Evolutionary conservation across 176 grass and related monocot genomes (phyloP), one percentile per base, ranked within the genome.

Genomic region (Pharus latifolius): DNA sequence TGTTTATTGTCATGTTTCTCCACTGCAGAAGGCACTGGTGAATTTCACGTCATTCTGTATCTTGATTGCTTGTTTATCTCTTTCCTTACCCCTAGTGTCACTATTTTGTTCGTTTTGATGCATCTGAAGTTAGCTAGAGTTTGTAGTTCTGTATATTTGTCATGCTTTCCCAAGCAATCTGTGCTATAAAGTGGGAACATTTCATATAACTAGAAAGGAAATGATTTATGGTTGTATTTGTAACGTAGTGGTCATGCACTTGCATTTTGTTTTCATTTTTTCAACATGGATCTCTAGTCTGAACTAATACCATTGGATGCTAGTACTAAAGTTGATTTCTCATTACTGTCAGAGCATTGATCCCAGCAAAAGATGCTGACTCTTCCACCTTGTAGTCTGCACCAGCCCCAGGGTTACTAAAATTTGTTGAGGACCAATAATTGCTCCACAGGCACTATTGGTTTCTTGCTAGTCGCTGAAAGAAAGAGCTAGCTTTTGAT

Each of bases 1-100:
- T 77, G 67, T 99, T 55, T 99, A 90, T 75, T 99, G 96, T 49
- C 96, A 90, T 69, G 96, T 99, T 86, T 99, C 96, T 86, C 96
- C 96, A 24, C 55, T 99, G 62, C 96, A 99, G 61, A 99, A 99
- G 79, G 96, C 96, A 68, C 96, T 94, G 87, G 96, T 99, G 88
- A 68, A 70, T 24, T 72, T 47, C 7, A 65, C 77, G 65, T 57
- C 74, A 46, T 79, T 6, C 7, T 63, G 22, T 62, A 43, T 38
- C 25, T 27, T 74, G 33, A 9, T 63, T 65, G 54, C 19, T 41
- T 53, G 24, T 74, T 46, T 42, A 74, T 51, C 3, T 7, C 25
- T 37, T 72, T 16, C 30, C 37, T 83, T 66, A 25, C 23, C 12
- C 50, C 12, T 19, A 38, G 47, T 33, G 52, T 85, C 14, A 0